These are phyloP conservation scores for Pythium monospermum DNA, from an alignment of 352 stramenopile species.

Conservation along the genomic window DNA sequence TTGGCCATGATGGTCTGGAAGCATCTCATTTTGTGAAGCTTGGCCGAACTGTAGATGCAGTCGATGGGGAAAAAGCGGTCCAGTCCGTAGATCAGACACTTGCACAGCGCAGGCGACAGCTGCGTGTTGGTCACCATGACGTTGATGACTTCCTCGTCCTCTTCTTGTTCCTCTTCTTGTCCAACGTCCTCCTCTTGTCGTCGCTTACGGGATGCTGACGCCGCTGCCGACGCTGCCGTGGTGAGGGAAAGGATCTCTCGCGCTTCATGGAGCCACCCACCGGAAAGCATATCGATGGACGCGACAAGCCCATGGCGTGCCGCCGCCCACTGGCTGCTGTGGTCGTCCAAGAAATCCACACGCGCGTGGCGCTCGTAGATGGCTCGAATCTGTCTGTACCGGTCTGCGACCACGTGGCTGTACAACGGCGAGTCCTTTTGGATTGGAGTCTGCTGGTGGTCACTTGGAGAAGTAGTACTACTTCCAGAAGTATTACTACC, in stretches of 20 bases:
- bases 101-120: constrained; percentile 73
- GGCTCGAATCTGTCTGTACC: constrained; percentile 63
- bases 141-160: constrained; percentile 56
- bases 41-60: constrained; percentile 68
- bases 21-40: constrained; percentile 70
- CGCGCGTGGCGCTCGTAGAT: constrained; percentile 65
- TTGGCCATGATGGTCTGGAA: constrained; percentile 71
- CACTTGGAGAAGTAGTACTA: too few relatives aligned
- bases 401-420: constrained; percentile 12
- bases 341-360: constrained; percentile 68
- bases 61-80: constrained; percentile 75
- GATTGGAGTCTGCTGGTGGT: not conserved
- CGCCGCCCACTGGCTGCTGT: constrained; percentile 62
- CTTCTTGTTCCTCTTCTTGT: constrained; percentile 10
- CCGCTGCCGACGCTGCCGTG: not conserved
- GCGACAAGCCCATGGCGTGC: constrained; percentile 58
- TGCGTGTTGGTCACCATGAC: constrained; percentile 82
- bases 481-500: too few relatives aligned
- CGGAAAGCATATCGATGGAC: constrained; percentile 70
- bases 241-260: constrained; percentile 57
- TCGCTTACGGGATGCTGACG: not conserved
- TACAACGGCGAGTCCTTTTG: not conserved
- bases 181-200: not conserved
- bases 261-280: constrained; percentile 58
- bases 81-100: constrained; percentile 79